Evolutionary conservation across 352 stramenopile species (phyloP), one percentile per base, ranked within the genome.

Genomic region (Phytopythium helicoides): DNA sequence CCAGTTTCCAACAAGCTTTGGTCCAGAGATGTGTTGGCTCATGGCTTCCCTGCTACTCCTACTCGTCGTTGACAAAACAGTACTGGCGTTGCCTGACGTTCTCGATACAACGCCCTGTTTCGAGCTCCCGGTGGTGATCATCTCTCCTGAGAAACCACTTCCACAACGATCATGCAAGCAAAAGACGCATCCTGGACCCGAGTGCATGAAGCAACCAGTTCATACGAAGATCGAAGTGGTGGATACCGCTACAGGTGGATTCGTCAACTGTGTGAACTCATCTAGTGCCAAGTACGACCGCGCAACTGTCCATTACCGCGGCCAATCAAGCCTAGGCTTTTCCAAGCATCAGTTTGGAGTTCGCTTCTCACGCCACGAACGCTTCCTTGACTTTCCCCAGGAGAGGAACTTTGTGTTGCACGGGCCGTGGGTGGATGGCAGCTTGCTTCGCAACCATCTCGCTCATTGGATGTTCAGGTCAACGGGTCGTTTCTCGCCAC

Each of bases 381-480:
- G 14, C 15, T 73, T 83, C 26, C 47, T 86, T 0, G 64, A 62
- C 11, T 52, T 86, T 7, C 72, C 75, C 0, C 53, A 58, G 9
- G 75, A 77, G 42, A 62, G 58, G 31, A 52, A 63, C 18, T 86
- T 76, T 41, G 62, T 82, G 10, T 55, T 86, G n/a, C 78, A 86
- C 34, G 75, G 75, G 0, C 75, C 75, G 8, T 78, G 62, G 45
- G 47, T 84, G 21, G 75, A 86, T 64, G 66, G 63, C 40, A 76
- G 58, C 31, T 35, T 86, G 47, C 26, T 86, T 47, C 72, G 75
- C 31, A 86, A 86, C 56, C 75, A 86, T 45, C 46, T 86, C 39
- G 72, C 72, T 10, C 72, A 86, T 38, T 82, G 67, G 66, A 35
- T 86, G 23, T 86, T 69, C 52, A 72, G 75, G 7, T 34, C 60